These are phyloP conservation scores for Coemansia sp. DNA, from an alignment of 192 early-diverging fungal genomes.

Conservation along the genomic window DNA sequence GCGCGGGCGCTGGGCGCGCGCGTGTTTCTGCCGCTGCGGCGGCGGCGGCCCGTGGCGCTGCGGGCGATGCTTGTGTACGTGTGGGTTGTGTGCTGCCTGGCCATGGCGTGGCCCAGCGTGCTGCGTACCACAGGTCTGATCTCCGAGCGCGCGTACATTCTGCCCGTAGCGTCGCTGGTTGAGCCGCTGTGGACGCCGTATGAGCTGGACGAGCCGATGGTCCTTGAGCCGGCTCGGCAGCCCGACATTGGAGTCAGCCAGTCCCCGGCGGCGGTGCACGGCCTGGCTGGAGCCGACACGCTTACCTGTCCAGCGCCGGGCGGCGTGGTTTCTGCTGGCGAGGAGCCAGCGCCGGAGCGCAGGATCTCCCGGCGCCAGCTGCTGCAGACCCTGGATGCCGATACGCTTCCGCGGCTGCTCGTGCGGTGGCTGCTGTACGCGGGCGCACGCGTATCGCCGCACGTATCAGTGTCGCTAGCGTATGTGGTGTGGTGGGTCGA, in stretches of 20 bases:
- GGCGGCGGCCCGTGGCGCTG: slow-evolving; percentile 12
- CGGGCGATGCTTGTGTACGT: slow-evolving; percentile 31
- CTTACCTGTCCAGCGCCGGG: neutral
- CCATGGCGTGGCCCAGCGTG: slow-evolving; percentile 50
- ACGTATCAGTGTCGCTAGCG: slow-evolving; percentile 15
- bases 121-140: slow-evolving; percentile 46
- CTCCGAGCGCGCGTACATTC: slow-evolving; percentile 46
- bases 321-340: neutral
- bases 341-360: neutral
- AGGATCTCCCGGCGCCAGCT: slow-evolving; percentile 29
- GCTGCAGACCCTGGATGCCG: slow-evolving; percentile 16
- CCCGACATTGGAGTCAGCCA: neutral
- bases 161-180: slow-evolving; percentile 38
- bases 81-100: slow-evolving; percentile 42
- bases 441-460: slow-evolving; percentile 11
- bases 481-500: slow-evolving; percentile 33
- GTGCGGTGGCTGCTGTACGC: slow-evolving; percentile 16
- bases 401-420: slow-evolving; percentile 25
- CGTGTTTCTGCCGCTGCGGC: slow-evolving; percentile 32
- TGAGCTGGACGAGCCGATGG: slow-evolving; percentile 14
- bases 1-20: slow-evolving; percentile 28
- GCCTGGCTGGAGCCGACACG: neutral
- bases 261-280: neutral
- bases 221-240: neutral
- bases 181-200: slow-evolving; percentile 41